Evolutionary conservation across 2,329 filamentous ascomycete species (phyloP).

Genomic region (Microascus cirrosus): DNA sequence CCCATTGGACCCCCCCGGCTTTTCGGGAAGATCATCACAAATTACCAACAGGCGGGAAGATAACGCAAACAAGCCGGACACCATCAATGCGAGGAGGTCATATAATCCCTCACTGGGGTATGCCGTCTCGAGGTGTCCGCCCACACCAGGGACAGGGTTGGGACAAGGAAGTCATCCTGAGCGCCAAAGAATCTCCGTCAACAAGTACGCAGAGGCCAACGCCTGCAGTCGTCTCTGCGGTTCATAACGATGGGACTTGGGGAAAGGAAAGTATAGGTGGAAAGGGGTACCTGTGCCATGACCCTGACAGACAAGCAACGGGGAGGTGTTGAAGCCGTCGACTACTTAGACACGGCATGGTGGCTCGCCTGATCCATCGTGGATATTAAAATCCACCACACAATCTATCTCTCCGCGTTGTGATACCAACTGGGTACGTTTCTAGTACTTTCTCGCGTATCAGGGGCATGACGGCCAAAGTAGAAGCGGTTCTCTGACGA

Average conservation of each 20-base stretch:
- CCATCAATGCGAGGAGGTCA: not conserved
- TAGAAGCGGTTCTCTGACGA: not conserved
- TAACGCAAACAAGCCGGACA: not conserved
- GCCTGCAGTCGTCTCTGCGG: not conserved
- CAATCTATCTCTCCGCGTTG: not conserved
- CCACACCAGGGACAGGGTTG: not conserved
- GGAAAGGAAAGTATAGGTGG: not conserved
- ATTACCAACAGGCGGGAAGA: not conserved
- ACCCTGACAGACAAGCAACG: not conserved
- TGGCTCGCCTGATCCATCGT: not conserved
- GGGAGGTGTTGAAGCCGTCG: not conserved
- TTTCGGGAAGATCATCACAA: not conserved
- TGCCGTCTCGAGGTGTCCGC: not conserved
- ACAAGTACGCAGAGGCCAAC: too few species aligned
- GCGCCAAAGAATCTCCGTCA: too few species aligned
- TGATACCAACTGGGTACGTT: constrained; percentile 1
- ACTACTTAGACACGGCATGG: not conserved
- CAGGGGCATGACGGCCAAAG: not conserved
- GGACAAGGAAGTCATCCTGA: not conserved
- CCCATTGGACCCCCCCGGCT: not conserved
- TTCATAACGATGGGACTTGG: not conserved
- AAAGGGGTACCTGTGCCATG: not conserved
- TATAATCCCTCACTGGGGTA: not conserved
- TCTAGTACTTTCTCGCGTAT: not conserved
- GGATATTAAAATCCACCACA: not conserved